Conservation (phyloP, 2,329 filamentous ascomycete species). For the Trichoderma sp. region DNA sequence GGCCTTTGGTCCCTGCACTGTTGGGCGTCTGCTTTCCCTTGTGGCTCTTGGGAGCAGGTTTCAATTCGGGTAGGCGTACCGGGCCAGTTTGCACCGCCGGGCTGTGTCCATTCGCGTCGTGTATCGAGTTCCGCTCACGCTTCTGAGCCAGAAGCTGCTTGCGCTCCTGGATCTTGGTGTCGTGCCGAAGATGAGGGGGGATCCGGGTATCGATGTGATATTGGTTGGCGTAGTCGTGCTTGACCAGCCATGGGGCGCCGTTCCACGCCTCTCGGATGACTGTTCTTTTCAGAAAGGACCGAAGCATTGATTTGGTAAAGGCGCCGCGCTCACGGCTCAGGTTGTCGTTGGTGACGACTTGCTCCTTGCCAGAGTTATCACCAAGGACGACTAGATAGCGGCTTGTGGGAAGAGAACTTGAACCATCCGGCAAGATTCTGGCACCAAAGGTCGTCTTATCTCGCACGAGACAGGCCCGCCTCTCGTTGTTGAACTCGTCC, state of each 20-base stretch:
- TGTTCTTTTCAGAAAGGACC: constrained; percentile 92
- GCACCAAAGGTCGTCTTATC: constrained; percentile 78
- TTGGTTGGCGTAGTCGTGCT: constrained; percentile 74
- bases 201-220: constrained; percentile 88
- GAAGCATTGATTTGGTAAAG: constrained; percentile 91
- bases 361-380: constrained; percentile 65
- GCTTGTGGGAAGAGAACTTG: constrained; percentile 66
- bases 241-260: constrained; percentile 95
- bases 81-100: constrained; percentile 42
- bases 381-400: constrained; percentile 74
- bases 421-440: constrained; percentile 61
- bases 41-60: constrained; percentile 67
- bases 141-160: constrained; percentile 68
- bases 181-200: constrained; percentile 76
- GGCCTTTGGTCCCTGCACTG: constrained; percentile 41
- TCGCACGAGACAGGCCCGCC: constrained; percentile 70
- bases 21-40: constrained; percentile 53
- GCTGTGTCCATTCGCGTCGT: constrained; percentile 43
- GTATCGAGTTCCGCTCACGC: constrained; percentile 47
- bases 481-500: constrained; percentile 60
- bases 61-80: constrained; percentile 66
- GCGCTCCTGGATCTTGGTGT: constrained; percentile 72
- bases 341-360: constrained; percentile 74
- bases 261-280: constrained; percentile 90
- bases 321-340: constrained; percentile 83